phyloP scores from a whole-genome alignment of 106 monocot genomes.

The Iris macrosiphon region DNA sequence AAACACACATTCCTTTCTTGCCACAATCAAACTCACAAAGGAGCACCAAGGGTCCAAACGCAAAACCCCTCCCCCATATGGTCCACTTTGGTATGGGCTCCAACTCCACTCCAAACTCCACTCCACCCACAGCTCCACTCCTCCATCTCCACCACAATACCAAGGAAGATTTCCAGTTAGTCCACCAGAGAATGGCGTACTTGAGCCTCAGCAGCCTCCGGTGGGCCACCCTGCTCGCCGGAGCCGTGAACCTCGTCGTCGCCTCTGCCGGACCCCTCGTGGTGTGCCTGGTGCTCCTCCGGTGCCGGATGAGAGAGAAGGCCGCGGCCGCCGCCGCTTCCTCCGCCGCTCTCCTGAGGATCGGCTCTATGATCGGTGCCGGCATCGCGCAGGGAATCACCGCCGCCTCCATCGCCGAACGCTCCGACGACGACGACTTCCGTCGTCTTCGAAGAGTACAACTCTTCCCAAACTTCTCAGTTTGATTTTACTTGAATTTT shows the following conservation, averaged over 20 bases:
- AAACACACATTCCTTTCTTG: too few relatives aligned
- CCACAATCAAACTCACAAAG: too few relatives aligned
- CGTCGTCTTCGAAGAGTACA: constrained; percentile 27
- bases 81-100: too few relatives aligned
- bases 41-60: too few relatives aligned
- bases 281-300: neutral
- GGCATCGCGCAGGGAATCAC: constrained; percentile 34
- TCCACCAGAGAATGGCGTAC: too few relatives aligned
- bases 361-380: constrained; percentile 7
- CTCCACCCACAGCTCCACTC: too few relatives aligned
- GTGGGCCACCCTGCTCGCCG: neutral
- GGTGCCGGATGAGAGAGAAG: constrained; percentile 5
- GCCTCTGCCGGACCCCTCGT: constrained; percentile 9
- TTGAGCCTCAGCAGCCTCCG: too few relatives aligned
- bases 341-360: neutral
- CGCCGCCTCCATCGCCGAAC: constrained; percentile 3
- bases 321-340: constrained; percentile 10
- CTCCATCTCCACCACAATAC: too few relatives aligned
- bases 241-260: constrained; percentile 7
- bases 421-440: constrained; percentile 12
- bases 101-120: too few relatives aligned
- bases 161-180: too few relatives aligned
- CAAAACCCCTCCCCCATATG: too few relatives aligned
- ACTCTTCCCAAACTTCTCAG: too few relatives aligned
- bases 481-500: neutral